Evolutionary conservation across 2,329 filamentous ascomycete genomes (phyloP).

Genomic region (Exophiala phaeomuriformis): DNA sequence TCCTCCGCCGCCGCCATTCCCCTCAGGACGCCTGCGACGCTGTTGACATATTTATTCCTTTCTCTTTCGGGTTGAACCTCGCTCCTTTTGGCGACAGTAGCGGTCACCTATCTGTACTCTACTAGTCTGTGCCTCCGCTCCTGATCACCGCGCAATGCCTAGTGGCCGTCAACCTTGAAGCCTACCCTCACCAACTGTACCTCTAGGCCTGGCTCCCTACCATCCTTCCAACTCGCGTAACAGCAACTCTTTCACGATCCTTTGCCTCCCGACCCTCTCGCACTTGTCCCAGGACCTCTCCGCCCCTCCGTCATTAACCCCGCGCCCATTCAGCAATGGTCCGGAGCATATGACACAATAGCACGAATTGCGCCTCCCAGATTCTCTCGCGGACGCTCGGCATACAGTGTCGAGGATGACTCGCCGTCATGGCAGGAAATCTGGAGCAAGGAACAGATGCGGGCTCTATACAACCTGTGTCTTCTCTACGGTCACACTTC

Average conservation of each 20-base stretch:
- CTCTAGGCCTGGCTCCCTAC: neutral
- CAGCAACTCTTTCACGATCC: too few species aligned
- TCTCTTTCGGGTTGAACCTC: neutral
- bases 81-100: neutral
- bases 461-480: slow-evolving; percentile 37
- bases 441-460: slow-evolving; percentile 21
- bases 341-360: too few species aligned
- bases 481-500: slow-evolving; percentile 44
- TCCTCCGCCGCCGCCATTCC: too few species aligned
- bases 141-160: neutral
- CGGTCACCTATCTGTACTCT: neutral
- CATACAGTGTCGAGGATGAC: slow-evolving; percentile 2
- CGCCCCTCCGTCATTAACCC: too few species aligned
- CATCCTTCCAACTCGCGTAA: too few species aligned
- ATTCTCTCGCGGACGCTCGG: neutral
- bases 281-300: too few species aligned
- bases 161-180: too few species aligned
- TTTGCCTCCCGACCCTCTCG: too few species aligned
- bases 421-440: slow-evolving; percentile 17
- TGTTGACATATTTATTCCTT: neutral
- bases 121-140: neutral
- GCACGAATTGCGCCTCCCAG: neutral
- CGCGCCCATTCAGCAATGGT: too few species aligned
- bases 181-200: neutral
- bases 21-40: neutral